Percentiles rank a stretch among this genome's conserved stretches.
Evolutionary conservation across 2,329 filamentous ascomycete species (phyloP).

Genomic region (Paecilomyces sp.): DNA sequence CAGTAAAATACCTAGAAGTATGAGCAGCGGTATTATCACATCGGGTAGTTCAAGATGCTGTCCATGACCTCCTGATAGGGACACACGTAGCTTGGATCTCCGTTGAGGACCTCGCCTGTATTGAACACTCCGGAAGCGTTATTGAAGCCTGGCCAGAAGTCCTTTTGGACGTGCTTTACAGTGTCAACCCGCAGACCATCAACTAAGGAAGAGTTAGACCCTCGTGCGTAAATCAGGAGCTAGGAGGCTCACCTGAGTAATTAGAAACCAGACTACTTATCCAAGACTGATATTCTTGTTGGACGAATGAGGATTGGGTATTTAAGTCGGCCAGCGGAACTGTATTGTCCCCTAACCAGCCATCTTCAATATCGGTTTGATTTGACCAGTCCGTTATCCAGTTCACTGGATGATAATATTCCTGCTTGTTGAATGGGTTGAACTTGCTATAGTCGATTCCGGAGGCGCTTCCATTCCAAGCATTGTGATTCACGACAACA

Average conservation of each 20-base stretch:
- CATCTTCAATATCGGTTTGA: background rate
- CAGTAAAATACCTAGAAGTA: background rate
- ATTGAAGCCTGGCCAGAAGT: constrained; percentile 32
- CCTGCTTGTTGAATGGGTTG: constrained; percentile 44
- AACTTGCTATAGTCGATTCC: constrained; percentile 43
- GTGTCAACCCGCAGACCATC: constrained; percentile 48
- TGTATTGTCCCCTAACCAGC: background rate
- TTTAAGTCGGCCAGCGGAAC: background rate
- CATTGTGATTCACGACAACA: constrained; percentile 48
- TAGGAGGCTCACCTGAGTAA: background rate
- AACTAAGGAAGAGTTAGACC: constrained; percentile 33
- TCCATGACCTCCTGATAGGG: constrained; percentile 35
- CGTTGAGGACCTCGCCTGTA: constrained; percentile 39
- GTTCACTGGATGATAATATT: constrained; percentile 52
- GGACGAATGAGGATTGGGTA: background rate
- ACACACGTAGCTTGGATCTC: constrained; percentile 28
- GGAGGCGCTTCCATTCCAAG: constrained; percentile 33
- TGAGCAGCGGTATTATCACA: constrained; percentile 11
- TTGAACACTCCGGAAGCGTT: constrained; percentile 32
- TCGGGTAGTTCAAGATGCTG: constrained; percentile 41
- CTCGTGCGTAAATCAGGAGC: background rate
- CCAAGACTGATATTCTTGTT: background rate
- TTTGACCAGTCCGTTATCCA: constrained; percentile 23
- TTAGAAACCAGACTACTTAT: background rate
- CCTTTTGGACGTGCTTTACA: constrained; percentile 38